Evolutionary conservation across 1,284 basidiomycete species (phyloP).

Genomic region (Ceratobasidium theobromae): DNA sequence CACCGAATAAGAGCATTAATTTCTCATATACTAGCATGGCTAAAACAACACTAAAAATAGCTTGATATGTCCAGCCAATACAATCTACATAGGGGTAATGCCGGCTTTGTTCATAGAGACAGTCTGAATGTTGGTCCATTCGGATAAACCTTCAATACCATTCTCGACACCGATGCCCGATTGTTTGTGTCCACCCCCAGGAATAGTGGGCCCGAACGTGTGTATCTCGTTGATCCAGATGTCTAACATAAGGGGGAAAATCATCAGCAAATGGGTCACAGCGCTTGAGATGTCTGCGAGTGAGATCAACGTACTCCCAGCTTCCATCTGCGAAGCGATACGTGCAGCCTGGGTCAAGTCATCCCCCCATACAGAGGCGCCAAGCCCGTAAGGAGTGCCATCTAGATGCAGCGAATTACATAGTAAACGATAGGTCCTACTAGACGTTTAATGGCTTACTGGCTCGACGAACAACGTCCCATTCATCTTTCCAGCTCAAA

Average conservation of each 20-base stretch:
- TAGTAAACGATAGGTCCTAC: not conserved
- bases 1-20: too few species aligned
- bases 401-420: not conserved
- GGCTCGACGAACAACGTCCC: constrained; percentile 11
- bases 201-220: constrained; percentile 16
- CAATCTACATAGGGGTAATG: too few species aligned
- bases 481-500: constrained; percentile 20
- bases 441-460: not conserved
- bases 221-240: constrained; percentile 31
- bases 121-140: constrained; percentile 19
- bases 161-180: constrained; percentile 28
- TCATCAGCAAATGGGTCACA: too few species aligned
- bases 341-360: not conserved
- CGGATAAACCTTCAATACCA: not conserved
- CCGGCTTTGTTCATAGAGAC: constrained; percentile 20
- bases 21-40: too few species aligned
- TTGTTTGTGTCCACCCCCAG: constrained; percentile 15
- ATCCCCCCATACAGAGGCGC: constrained; percentile 24
- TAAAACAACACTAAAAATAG: too few species aligned
- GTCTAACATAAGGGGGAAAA: constrained; percentile 1
- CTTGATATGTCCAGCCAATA: too few species aligned
- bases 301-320: constrained; percentile 6
- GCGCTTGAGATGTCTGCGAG: not conserved
- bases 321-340: not conserved
- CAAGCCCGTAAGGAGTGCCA: constrained; percentile 1